These are phyloP conservation scores for Eucommia ulmoides DNA, from an alignment of 257 asterid species.

Conservation along the genomic window DNA sequence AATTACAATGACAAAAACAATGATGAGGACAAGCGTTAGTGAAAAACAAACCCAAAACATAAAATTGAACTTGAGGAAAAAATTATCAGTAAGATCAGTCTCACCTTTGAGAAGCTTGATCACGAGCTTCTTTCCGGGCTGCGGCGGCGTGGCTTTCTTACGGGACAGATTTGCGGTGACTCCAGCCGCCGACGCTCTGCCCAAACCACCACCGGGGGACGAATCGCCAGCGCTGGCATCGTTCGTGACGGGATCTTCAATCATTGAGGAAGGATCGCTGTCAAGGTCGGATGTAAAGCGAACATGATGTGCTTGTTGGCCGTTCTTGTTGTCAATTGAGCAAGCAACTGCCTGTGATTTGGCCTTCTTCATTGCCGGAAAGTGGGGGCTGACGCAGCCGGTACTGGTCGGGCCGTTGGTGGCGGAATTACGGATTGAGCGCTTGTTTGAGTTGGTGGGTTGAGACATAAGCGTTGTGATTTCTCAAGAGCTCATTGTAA, in stretches of 20 bases:
- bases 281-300: conserved; percentile 37
- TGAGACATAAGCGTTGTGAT: too few relatives aligned
- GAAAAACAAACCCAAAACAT: neutral
- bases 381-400: conserved; percentile 21
- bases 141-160: conserved; percentile 76
- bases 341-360: conserved; percentile 50
- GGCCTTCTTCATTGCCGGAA: conserved; percentile 63
- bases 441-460: conserved; percentile 30
- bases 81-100: neutral
- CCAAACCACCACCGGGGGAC: conserved; percentile 1
- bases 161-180: conserved; percentile 58
- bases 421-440: conserved; percentile 18
- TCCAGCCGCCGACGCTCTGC: too few relatives aligned
- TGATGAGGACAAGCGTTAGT: neutral
- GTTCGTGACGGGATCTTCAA: conserved; percentile 43
- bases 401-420: conserved; percentile 20
- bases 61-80: neutral
- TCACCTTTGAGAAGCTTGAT: conserved; percentile 77
- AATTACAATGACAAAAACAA: neutral
- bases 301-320: conserved; percentile 39
- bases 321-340: conserved; percentile 41
- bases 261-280: conserved; percentile 30
- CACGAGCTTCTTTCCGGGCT: conserved; percentile 69
- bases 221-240: conserved; percentile 20
- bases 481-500: conserved; percentile 21